phyloP scores from a whole-genome alignment of 1,284 basidiomycete genomes.

The Leccinum ponderosum region DNA sequence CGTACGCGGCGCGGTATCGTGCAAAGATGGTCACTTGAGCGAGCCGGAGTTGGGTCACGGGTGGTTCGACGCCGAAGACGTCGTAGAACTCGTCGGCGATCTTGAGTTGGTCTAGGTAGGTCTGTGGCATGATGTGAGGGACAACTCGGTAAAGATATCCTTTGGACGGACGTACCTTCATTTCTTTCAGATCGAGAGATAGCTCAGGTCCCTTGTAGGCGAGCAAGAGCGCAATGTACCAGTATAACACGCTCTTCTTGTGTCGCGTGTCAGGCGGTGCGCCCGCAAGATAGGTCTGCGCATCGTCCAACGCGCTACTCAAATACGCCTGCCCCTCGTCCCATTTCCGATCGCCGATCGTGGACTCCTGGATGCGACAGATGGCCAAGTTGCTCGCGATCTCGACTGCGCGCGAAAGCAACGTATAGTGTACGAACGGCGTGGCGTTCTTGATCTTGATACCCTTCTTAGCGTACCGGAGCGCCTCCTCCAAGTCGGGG shows the following conservation, averaged over 20 bases:
- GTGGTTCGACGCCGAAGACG: conserved; percentile 44
- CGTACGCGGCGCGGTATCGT: conserved; percentile 41
- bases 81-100: conserved; percentile 49
- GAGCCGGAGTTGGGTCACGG: conserved; percentile 49
- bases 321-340: conserved; percentile 61
- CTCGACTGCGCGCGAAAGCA: conserved; percentile 59
- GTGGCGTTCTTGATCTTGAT: conserved; percentile 48
- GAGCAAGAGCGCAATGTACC: conserved; percentile 56
- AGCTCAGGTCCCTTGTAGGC: conserved; percentile 50
- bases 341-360: conserved; percentile 44
- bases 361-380: conserved; percentile 44
- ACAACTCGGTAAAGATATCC: background rate
- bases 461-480: conserved; percentile 52
- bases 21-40: conserved; percentile 48
- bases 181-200: conserved; percentile 46
- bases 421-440: conserved; percentile 49
- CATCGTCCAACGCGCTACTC: conserved; percentile 55
- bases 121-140: conserved; percentile 28
- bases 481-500: conserved; percentile 36
- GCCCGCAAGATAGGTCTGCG: conserved; percentile 51
- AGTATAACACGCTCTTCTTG: conserved; percentile 56
- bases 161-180: conserved; percentile 40
- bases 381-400: conserved; percentile 58
- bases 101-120: conserved; percentile 43
- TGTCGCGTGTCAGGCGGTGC: conserved; percentile 62